Evolutionary conservation across 768 basidiomycete species (phyloP).

Genomic region (Collybiopsis luxurians): DNA sequence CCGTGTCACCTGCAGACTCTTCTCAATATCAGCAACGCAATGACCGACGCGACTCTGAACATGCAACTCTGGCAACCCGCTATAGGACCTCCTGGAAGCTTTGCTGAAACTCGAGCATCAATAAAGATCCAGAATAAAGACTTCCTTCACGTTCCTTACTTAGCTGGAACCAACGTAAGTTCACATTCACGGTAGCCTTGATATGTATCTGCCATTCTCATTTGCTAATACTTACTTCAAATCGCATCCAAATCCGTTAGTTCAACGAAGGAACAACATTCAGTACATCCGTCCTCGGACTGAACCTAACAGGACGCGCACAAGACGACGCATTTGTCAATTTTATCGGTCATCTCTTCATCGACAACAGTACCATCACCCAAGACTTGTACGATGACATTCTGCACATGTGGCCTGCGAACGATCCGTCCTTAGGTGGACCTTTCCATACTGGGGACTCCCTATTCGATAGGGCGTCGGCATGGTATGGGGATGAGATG

Average conservation of each 20-base stretch:
- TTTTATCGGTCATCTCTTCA: conserved; percentile 47
- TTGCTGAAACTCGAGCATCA: conserved; percentile 45
- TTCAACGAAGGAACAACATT: conserved; percentile 53
- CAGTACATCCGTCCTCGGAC: conserved; percentile 34
- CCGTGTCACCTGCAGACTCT: conserved; percentile 42
- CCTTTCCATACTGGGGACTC: conserved; percentile 59
- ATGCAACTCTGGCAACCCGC: conserved; percentile 58
- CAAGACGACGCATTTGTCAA: conserved; percentile 43
- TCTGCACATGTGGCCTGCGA: conserved; percentile 41
- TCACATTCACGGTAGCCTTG: conserved; percentile 4
- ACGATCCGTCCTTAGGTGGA: conserved; percentile 44
- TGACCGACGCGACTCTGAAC: conserved; percentile 46
- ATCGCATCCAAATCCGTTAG: not conserved
- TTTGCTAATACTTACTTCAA: no score
- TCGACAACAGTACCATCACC: conserved; percentile 50
- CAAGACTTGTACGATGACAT: conserved; percentile 36
- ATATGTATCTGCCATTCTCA: no score
- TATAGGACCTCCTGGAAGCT: conserved; percentile 49
- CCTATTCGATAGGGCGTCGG: conserved; percentile 51
- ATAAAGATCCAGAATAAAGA: conserved; percentile 41
- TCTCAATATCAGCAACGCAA: conserved; percentile 42
- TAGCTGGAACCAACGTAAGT: conserved; percentile 56
- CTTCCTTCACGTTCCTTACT: conserved; percentile 52
- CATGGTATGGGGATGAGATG: conserved; percentile 62
- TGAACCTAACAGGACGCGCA: conserved; percentile 33